Conservation (phyloP, 2,329 filamentous ascomycete species). For the Diplodia scrobiculata region DNA sequence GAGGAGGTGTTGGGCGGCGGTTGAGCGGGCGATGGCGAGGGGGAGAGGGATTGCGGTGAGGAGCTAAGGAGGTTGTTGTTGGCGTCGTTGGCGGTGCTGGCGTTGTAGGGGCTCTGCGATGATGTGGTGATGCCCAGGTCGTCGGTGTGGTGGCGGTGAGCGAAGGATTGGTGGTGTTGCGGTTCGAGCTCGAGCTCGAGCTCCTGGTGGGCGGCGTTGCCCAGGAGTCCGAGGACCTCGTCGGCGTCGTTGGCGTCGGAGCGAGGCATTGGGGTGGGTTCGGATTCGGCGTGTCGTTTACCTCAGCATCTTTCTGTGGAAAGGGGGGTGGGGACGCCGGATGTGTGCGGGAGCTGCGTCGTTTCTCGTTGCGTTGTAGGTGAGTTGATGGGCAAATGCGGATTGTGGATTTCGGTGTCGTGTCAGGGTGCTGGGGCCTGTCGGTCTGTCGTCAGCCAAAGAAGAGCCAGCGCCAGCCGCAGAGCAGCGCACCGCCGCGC, state of each 20-base stretch:
- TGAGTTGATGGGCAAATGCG: neutral
- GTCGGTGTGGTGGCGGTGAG: conserved; percentile 1
- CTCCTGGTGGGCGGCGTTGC: conserved; percentile 25
- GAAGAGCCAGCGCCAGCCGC: neutral
- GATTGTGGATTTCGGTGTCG: conserved; percentile 8
- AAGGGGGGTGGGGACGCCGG: neutral
- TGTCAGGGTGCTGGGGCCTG: conserved; percentile 23
- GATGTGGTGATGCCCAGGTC: conserved; percentile 12
- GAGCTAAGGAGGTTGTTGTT: neutral
- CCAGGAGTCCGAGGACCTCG: conserved; percentile 27
- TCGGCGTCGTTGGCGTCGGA: conserved; percentile 29
- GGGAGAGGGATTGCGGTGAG: neutral
- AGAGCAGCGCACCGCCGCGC: neutral
- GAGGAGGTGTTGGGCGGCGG: conserved; percentile 3
- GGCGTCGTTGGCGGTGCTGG: neutral
- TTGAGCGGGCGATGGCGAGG: conserved; percentile 16
- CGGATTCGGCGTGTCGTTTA: conserved; percentile 2
- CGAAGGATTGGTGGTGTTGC: neutral
- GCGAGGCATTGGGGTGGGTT: conserved; percentile 21
- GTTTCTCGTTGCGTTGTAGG: neutral
- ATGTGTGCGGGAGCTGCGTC: neutral
- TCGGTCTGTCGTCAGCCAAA: conserved; percentile 15
- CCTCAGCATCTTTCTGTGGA: conserved; percentile 15
- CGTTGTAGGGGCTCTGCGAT: conserved; percentile 8
- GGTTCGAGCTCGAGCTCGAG: conserved; percentile 15